Percentiles rank a stretch among this genome's conserved stretches.
Evolutionary conservation across 192 early-diverging fungal species (phyloP).

Genomic region (Backusella morwellensis): DNA sequence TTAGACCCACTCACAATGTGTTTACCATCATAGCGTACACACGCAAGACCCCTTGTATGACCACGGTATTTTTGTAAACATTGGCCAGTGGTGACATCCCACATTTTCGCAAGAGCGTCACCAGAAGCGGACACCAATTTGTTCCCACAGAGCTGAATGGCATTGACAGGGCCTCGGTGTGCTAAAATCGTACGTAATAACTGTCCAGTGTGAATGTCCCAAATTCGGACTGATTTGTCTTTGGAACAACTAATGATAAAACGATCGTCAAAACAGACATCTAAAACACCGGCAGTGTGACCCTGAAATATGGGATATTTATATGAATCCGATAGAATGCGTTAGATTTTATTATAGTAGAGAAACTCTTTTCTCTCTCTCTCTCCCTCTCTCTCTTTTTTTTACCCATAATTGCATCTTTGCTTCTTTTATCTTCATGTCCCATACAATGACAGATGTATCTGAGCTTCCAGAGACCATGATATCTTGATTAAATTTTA

Average conservation of each 20-base stretch:
- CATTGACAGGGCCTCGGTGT: constrained; percentile 95
- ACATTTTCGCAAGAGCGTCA: constrained; percentile 80
- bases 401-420: constrained; percentile 46
- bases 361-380: no score
- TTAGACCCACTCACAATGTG: constrained; percentile 82
- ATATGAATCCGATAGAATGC: not conserved
- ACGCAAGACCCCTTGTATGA: constrained; percentile 85
- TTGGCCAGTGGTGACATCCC: constrained; percentile 71
- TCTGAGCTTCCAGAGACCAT: constrained; percentile 91
- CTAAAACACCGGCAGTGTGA: constrained; percentile 81
- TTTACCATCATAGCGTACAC: constrained; percentile 85
- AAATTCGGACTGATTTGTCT: constrained; percentile 90
- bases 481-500: constrained; percentile 81
- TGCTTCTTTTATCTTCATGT: constrained; percentile 49
- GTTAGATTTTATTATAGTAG: not conserved
- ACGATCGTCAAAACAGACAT: constrained; percentile 79
- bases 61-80: constrained; percentile 68
- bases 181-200: constrained; percentile 73
- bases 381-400: not conserved
- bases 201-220: constrained; percentile 67
- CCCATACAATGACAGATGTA: constrained; percentile 85
- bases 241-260: constrained; percentile 91
- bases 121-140: constrained; percentile 80
- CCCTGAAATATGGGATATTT: constrained; percentile 38
- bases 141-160: constrained; percentile 76